Evolutionary conservation across 1,284 basidiomycete species (phyloP), one percentile per base, ranked within the genome.

Genomic region (Salmacisia buchloeana): DNA sequence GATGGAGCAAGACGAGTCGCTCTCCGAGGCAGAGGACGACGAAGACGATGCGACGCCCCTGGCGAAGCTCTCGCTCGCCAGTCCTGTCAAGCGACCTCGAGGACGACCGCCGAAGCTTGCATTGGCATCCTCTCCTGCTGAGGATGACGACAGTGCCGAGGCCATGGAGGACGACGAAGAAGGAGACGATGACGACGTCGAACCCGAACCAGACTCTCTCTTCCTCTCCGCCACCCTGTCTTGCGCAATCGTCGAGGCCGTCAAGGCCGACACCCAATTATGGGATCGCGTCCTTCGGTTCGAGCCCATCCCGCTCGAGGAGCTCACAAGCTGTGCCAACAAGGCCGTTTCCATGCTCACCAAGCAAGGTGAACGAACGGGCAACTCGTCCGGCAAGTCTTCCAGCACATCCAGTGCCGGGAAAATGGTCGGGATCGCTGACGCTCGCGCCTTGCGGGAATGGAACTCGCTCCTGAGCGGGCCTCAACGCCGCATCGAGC

Each of bases 231-330:
- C 49, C 13, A 29, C 25, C 49, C 49, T 54, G 13, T 54, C 49
- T 9, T n/a, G 27, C 9, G 49, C 27, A 5, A 12, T 54, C 27
- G 49, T 31, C 27, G 27, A 31, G 12, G 12, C 49, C 9, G 49
- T 54, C 6, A 54, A 33, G 34, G 49, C 49, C 25, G 49, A 54
- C 31, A 13, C 4, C 21, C 49, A 54, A n/a, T n/a, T 54, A 9
- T 54, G 49, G 49, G 10, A 29, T 33, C 49, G 49, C 7, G 34
- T 54, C 31, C 49, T 54, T 5, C 49, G 49, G 12, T 54, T 54
- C 29, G 49, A 54, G 21, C 49, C 49, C 12, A 54, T 54, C 29
- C 49, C 49, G 29, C 23, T 54, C 49, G 49, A 54, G 15, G 49
- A 54, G 27, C 49, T 54, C 27, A 33, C 49, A 27, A 54, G 49